Base-by-base conservation (phyloP, 371 early-diverging fungal genomes). In the Circinella umbellata region DNA sequence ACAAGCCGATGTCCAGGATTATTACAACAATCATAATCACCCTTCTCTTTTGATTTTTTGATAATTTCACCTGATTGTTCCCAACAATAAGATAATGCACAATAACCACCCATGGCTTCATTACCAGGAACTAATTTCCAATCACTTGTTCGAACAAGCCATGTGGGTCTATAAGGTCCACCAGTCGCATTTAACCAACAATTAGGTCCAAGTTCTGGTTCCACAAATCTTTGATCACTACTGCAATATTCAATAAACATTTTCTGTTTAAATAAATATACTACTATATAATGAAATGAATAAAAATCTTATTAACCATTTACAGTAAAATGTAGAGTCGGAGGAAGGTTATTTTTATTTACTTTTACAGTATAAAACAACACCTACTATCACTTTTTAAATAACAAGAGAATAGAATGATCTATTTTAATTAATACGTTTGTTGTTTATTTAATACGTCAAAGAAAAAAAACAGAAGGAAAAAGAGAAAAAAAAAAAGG, bases 51-150 rank as follows among this genome's bases (percentile, higher is more conserved):
- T 27, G 27, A 27, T 27, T 27, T 34, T n/a, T 34, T 57, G 1
- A 57, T 57, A 10, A 57, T 57, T 27, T 57, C 57, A n/a, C 57
- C 57, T 18, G 57, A 57, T 57, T 57, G 57, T 57, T 57, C 35
- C 57, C 57, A 57, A 34, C 57, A 57, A 14, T 57, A 57, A 13
- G 57, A 57, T 8, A 57, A 14, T 8, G 57, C 57, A 34, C 57
- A 57, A 34, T 57, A 57, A 14, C 57, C 57, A 27, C 34, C 1
- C 1, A 8, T 57, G 7, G 57, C 57, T 34, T 57, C 35, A n/a
- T 14, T 18, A 18, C 57, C 57, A 57, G 57, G 57, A 57, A 57
- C 20, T 34, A 27, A 17, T 57, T 57, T 14, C 57, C 57, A 57
- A 34, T 57, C 35, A 7, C 27, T 17, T 4, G 57, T 57, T 11